Evolutionary conservation across 2,329 filamentous ascomycete species (phyloP).

Genomic region (Colletotrichum trifolii): DNA sequence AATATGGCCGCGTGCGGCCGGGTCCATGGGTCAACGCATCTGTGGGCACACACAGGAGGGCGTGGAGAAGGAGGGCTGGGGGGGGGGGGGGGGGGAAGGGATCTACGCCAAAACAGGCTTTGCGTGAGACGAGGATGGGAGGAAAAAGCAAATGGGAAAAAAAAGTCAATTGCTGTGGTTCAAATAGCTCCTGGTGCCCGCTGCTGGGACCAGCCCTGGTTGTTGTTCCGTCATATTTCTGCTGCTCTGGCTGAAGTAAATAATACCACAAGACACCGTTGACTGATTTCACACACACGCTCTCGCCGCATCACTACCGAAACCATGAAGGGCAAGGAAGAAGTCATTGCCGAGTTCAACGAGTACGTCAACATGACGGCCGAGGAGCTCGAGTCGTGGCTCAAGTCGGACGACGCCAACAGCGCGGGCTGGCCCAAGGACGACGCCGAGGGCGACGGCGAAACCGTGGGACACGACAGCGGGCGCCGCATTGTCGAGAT

Average conservation of each 20-base stretch:
- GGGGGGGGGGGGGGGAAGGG: not conserved
- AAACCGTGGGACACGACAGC: constrained; percentile 72
- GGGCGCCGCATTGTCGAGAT: constrained; percentile 73
- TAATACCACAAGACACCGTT: not conserved
- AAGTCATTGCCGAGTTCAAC: constrained; percentile 68
- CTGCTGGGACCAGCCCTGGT: not conserved
- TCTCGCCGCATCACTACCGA: not conserved
- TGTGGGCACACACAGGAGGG: constrained; percentile 1
- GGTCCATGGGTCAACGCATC: constrained; percentile 24
- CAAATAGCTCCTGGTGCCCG: constrained; percentile 28
- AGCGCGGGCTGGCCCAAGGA: constrained; percentile 70
- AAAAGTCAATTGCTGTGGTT: constrained; percentile 28
- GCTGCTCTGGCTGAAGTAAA: not conserved
- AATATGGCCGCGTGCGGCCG: constrained; percentile 23
- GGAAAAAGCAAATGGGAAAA: not conserved
- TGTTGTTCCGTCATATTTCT: not conserved
- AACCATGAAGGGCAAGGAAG: constrained; percentile 42
- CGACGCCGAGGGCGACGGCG: constrained; percentile 62
- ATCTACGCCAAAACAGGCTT: too few species aligned
- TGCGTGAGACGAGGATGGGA: not conserved
- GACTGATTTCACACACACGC: not conserved
- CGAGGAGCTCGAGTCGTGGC: constrained; percentile 70
- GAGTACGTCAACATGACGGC: constrained; percentile 74
- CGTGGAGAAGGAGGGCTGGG: not conserved
- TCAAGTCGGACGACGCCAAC: constrained; percentile 67